Conservation (phyloP, 169 alveolate genomes). For the Miamiensis avidus region DNA sequence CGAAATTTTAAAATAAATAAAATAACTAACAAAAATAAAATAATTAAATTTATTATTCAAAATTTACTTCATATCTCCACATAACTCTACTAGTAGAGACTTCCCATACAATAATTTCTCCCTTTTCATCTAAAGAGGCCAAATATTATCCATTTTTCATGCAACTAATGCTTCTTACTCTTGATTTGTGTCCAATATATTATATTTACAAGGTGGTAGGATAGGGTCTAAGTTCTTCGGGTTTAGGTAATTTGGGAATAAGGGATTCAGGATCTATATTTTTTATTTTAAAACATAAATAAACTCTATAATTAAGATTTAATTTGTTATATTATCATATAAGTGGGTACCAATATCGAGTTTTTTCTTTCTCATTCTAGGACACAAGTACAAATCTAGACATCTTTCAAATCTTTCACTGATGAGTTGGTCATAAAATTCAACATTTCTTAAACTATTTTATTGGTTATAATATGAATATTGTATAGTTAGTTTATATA, state of each 20-base stretch:
- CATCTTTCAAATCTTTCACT: conserved; percentile 92
- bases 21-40: neutral
- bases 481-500: no score
- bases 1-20: neutral
- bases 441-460: conserved; percentile 91
- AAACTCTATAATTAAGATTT: neutral
- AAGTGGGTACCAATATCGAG: conserved; percentile 5
- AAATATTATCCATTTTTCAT: conserved; percentile 69
- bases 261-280: conserved; percentile 85
- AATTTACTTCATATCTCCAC: conserved; percentile 10
- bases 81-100: conserved; percentile 20
- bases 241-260: conserved; percentile 89
- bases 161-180: conserved; percentile 71
- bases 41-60: no score
- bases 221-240: conserved; percentile 87
- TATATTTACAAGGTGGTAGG: conserved; percentile 82
- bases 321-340: no score
- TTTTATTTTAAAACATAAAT: conserved; percentile 21
- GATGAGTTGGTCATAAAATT: conserved; percentile 86
- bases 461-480: no score
- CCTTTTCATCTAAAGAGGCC: conserved; percentile 82
- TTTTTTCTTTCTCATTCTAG: conserved; percentile 90
- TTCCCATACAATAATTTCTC: conserved; percentile 39
- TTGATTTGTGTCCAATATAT: conserved; percentile 77
- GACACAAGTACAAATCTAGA: conserved; percentile 92